Evolutionary conservation across 2,329 filamentous ascomycete genomes (phyloP).

Genomic region (Pseudonectria foliicola): DNA sequence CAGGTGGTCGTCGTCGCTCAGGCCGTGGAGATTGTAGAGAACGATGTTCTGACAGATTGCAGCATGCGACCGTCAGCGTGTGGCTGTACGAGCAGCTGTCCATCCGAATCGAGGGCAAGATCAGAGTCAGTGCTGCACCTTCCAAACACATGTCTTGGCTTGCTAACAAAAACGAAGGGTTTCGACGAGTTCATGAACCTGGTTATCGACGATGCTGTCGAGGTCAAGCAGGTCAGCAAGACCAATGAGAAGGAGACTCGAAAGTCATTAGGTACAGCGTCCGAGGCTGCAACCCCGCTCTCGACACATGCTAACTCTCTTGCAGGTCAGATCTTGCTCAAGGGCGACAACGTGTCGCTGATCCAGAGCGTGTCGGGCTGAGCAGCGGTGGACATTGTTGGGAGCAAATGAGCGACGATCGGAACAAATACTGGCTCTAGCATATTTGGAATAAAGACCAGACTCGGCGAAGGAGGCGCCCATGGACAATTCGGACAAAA

Average conservation of each 20-base stretch:
- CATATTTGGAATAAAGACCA: slow-evolving; percentile 1
- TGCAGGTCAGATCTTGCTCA: slow-evolving; percentile 74
- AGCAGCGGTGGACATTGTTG: slow-evolving; percentile 4
- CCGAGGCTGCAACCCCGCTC: not conserved
- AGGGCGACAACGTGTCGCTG: slow-evolving; percentile 81
- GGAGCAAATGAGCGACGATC: slow-evolving; percentile 3
- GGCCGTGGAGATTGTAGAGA: not conserved
- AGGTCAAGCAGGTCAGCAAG: slow-evolving; percentile 81
- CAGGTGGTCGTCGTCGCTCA: not conserved
- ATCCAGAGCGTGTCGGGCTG: slow-evolving; percentile 51
- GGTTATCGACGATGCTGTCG: slow-evolving; percentile 89
- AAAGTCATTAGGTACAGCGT: slow-evolving; percentile 63
- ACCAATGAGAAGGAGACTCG: slow-evolving; percentile 67
- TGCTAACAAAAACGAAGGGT: slow-evolving; percentile 51
- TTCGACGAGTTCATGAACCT: slow-evolving; percentile 99
- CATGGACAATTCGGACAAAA: too few species aligned
- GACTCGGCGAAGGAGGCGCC: not conserved
- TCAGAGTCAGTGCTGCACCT: slow-evolving; percentile 56
- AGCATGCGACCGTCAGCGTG: slow-evolving; percentile 79
- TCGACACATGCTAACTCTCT: slow-evolving; percentile 17
- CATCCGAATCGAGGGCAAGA: slow-evolving; percentile 93
- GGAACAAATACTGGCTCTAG: slow-evolving; percentile 2
- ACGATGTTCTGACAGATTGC: slow-evolving; percentile 20
- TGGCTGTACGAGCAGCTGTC: slow-evolving; percentile 97
- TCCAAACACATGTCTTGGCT: too few species aligned